Evolutionary conservation across 1,284 basidiomycete species (phyloP).

Genomic region (Rhodotorula sp.): DNA sequence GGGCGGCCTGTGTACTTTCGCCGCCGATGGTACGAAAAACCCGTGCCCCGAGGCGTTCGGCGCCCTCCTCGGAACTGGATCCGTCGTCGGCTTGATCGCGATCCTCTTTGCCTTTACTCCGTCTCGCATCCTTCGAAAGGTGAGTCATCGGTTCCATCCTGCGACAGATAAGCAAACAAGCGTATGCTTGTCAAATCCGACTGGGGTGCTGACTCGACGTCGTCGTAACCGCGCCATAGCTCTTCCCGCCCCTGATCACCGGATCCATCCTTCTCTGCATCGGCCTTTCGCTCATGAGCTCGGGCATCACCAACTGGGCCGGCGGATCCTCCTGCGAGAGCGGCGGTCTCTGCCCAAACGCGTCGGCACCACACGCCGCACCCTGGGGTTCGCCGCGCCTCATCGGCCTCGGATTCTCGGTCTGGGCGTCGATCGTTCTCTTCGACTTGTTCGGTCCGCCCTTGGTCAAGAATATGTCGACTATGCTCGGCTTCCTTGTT

Average conservation of each 20-base stretch:
- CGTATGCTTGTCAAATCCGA: too few relatives aligned
- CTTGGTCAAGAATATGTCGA: slow-evolving; percentile 40
- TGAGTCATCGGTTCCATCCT: background rate
- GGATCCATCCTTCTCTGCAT: slow-evolving; percentile 33
- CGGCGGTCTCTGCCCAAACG: slow-evolving; percentile 10
- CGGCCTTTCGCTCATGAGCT: slow-evolving; percentile 42
- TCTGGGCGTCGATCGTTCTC: slow-evolving; percentile 46
- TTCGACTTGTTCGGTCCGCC: slow-evolving; percentile 46
- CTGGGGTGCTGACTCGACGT: background rate
- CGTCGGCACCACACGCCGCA: background rate
- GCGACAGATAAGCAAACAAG: too few relatives aligned
- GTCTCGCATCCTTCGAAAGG: slow-evolving; percentile 34
- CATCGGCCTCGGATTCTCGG: slow-evolving; percentile 43
- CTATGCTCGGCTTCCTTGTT: slow-evolving; percentile 45
- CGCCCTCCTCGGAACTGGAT: slow-evolving; percentile 45
- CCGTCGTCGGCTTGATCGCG: slow-evolving; percentile 45
- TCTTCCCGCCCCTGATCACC: slow-evolving; percentile 47
- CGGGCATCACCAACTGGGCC: slow-evolving; percentile 45
- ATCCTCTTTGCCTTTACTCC: slow-evolving; percentile 45
- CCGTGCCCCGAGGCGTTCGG: slow-evolving; percentile 47
- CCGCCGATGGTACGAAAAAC: slow-evolving; percentile 39
- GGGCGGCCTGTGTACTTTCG: slow-evolving; percentile 41
- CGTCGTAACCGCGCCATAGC: background rate
- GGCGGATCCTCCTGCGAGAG: slow-evolving; percentile 37
- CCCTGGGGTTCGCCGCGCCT: slow-evolving; percentile 9